Base-by-base conservation (phyloP, 73 alveolate genomes). In the Paramecium biaurelia region DNA sequence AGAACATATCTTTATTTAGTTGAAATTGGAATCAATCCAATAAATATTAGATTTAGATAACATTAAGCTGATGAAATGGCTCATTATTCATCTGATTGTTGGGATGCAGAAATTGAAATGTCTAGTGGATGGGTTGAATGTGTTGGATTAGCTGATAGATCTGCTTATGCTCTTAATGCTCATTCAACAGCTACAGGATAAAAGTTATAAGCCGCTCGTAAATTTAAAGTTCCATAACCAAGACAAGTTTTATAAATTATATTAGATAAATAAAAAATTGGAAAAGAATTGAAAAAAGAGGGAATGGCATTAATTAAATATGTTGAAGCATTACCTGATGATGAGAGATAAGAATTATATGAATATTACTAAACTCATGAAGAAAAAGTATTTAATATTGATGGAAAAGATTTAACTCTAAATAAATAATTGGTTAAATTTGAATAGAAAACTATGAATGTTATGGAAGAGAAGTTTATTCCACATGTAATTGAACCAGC, bases 101-200 rank as follows among this genome's bases (percentile, higher is more conserved):
- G 99, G 99, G 99, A 99, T 93, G 99, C 99, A 15, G 99, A 98
- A 95, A 98, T 99, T 43, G 98, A 95, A 87, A 97, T 98, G 38
- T 98, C 99, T 35, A 96, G 97, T 88, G 99, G 99, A 23, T 99
- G 99, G 99, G 95, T 98, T 56, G 99, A 99, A 94, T 93, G 99
- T 53, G 99, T 99, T 35, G 99, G 99, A 42, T 97, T 95, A 86
- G 99, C 99, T 34, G 99, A 99, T 93, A 96, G 99, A 92, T 95
- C 99, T 18, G 97, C 99, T 74, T 98, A 38, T 92, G 99, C 98
- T 93, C 95, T 99, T 21, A 76, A 96, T 42, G 95, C 97, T 34
- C 99, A 99, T 95, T 85, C 99, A 15, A 86, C 95, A 92, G 96
- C 93, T 32, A 86, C 99, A 8, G 96, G 96, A 53, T 85, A 85